Conservation (phyloP, 495 filamentous ascomycete genomes). For the Aspergillus baeticus region DNA sequence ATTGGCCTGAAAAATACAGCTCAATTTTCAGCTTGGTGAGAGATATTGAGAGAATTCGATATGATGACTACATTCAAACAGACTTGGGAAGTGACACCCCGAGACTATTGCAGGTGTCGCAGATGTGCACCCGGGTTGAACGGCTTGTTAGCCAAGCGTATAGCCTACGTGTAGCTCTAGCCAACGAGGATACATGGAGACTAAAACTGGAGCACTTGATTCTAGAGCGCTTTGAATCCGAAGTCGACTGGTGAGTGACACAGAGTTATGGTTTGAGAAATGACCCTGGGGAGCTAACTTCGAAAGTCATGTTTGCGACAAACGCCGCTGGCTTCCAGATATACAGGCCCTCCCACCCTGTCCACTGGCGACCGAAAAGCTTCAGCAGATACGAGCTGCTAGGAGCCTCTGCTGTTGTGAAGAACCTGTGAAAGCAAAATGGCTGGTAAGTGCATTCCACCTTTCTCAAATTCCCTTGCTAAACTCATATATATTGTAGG, state of each 20-base stretch:
- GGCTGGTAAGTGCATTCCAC: background rate
- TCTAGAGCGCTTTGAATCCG: background rate
- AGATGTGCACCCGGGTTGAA: background rate
- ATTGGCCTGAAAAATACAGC: background rate
- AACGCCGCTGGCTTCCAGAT: slow-evolving; percentile 2
- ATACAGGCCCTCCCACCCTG: background rate
- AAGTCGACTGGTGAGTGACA: background rate
- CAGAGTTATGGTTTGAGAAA: background rate
- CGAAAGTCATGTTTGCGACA: background rate
- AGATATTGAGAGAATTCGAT: background rate
- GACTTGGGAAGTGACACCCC: background rate
- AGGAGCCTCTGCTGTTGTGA: background rate
- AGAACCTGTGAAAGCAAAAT: background rate
- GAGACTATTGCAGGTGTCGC: background rate
- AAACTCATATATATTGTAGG: background rate
- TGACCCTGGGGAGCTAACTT: background rate
- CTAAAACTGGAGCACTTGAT: background rate
- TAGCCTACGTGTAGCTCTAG: background rate
- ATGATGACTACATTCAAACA: background rate
- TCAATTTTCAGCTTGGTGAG: background rate
- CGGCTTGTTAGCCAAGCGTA: background rate
- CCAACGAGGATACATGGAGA: slow-evolving; percentile 1
- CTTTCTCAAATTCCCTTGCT: background rate
- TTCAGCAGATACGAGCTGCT: background rate
- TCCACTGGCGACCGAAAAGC: background rate